These are phyloP conservation scores for Pseudogymnoascus sp. DNA, from an alignment of 2,329 filamentous ascomycete species.

Conservation along the genomic window DNA sequence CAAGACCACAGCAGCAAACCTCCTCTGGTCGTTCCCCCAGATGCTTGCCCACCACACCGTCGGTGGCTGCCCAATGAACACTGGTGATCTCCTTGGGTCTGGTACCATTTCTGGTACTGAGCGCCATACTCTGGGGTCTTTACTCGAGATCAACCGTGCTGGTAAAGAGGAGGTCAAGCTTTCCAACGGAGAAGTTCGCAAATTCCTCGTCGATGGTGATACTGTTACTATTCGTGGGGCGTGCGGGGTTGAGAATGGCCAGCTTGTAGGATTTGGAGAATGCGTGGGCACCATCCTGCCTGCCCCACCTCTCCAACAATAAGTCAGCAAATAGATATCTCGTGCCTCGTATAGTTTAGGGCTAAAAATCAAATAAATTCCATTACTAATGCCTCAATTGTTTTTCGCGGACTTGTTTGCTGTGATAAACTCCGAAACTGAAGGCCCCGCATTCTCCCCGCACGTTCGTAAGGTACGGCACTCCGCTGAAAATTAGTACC, in stretches of 20 bases:
- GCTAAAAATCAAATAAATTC: neutral
- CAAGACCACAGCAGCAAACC: conserved; percentile 55
- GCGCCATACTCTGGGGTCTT: conserved; percentile 54
- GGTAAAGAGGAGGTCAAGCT: conserved; percentile 61
- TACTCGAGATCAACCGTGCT: conserved; percentile 65
- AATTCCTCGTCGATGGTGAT: conserved; percentile 70
- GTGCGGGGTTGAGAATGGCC: conserved; percentile 54
- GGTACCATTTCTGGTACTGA: conserved; percentile 68
- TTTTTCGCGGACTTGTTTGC: neutral
- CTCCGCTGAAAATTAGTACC: neutral
- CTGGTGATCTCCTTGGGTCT: conserved; percentile 69
- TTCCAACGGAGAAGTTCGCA: conserved; percentile 58
- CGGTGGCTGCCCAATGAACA: conserved; percentile 66
- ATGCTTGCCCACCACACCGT: conserved; percentile 76
- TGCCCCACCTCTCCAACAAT: conserved; percentile 9
- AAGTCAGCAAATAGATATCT: neutral
- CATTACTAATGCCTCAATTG: neutral
- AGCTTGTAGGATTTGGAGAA: conserved; percentile 71
- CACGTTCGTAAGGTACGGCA: neutral
- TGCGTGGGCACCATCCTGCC: conserved; percentile 54
- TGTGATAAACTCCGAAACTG: neutral
- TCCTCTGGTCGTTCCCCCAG: conserved; percentile 78
- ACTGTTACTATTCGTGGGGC: conserved; percentile 59
- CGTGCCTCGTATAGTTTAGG: neutral
- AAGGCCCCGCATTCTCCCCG: neutral